Evolutionary conservation across 2,329 filamentous ascomycete genomes (phyloP).

Genomic region (Macrophomina phaseolina): DNA sequence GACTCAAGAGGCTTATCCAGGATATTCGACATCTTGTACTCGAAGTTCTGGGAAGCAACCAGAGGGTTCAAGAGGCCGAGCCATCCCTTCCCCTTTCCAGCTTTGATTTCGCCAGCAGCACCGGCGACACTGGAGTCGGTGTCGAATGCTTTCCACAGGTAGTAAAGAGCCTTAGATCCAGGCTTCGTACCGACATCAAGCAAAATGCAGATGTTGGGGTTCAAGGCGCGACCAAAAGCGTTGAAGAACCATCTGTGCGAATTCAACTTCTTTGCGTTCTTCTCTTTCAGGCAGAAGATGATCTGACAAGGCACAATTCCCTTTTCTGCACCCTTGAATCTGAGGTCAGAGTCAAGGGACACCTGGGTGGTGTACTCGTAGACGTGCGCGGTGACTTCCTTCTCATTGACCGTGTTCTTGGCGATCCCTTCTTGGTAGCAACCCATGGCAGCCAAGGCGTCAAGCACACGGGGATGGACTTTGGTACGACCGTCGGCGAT

Average conservation of each 20-base stretch:
- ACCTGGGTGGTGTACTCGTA: conserved; percentile 99
- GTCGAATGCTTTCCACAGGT: conserved; percentile 98
- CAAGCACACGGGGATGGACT: conserved; percentile 90
- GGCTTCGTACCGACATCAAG: conserved; percentile 96
- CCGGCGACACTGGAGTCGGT: conserved; percentile 97
- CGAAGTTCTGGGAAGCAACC: conserved; percentile 97
- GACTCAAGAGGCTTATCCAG: conserved; percentile 96
- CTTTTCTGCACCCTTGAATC: conserved; percentile 99
- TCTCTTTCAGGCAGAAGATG: conserved; percentile 98
- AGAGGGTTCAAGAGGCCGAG: conserved; percentile 87
- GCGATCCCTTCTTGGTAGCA: conserved; percentile 98
- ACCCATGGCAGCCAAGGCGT: conserved; percentile 93
- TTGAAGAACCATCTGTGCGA: conserved; percentile 99
- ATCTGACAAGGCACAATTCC: conserved; percentile 98
- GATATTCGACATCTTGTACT: conserved; percentile 99
- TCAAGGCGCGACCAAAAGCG: conserved; percentile 88
- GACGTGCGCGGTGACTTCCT: conserved; percentile 92
- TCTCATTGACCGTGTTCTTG: conserved; percentile 97
- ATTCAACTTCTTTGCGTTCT: conserved; percentile 97
- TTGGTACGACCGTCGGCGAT: conserved; percentile 93
- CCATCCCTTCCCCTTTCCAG: conserved; percentile 88
- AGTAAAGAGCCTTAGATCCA: conserved; percentile 87
- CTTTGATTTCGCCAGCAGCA: conserved; percentile 96
- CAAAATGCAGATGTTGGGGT: conserved; percentile 95
- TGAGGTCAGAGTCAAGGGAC: conserved; percentile 90